Base-by-base conservation (phyloP, 2,329 filamentous ascomycete genomes). In the Leptosphaerulina australis region DNA sequence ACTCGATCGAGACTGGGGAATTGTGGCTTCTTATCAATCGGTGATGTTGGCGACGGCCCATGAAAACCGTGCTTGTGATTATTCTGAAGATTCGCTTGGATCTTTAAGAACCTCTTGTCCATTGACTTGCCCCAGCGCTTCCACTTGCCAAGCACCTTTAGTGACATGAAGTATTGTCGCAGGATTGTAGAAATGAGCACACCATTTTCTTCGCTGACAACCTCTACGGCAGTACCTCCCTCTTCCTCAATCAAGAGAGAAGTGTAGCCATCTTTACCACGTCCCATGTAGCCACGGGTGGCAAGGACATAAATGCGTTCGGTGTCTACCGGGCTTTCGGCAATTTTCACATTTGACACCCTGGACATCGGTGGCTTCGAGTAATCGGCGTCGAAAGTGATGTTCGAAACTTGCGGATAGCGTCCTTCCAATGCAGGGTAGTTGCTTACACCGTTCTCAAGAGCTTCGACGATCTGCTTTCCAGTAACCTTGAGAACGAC, bases 401-500 rank as follows among this genome's bases (percentile, higher is more conserved):
- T 94, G 61, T 91, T 91, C 2, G 88, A 93, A 0, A 96, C 90
- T 67, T 96, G 91, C 0, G 90, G 87, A 60, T 95, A 96, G 0
- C 91, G 83, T 6, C 75, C 91, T 73, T 97, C 92, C 0, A 93
- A 79, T 0, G 91, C 90, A 0, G 91, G 92, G 55, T 94, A 89
- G 61, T 84, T 81, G 31, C 85, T 87, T 0, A 97, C 86, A 0
- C 87, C 85, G 61, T 96, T 96, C 70, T 96, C 91, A 2, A 96
- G 72, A 0, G 91, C 91, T n/a, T 85, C 86, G 63, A 86, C 78
- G 24, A 97, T 83, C 1, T 86, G 88, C 60, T 84, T 79, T 0
- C 92, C 92, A 0, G 78, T 84, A 4, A 91, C 80, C 25, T 81
- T 83, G 52, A 96, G 77, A 3, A 95, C 83, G 0, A 96, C 87